Evolutionary conservation across 2,329 filamentous ascomycete genomes (phyloP).

Genomic region (Xylariales sp.): DNA sequence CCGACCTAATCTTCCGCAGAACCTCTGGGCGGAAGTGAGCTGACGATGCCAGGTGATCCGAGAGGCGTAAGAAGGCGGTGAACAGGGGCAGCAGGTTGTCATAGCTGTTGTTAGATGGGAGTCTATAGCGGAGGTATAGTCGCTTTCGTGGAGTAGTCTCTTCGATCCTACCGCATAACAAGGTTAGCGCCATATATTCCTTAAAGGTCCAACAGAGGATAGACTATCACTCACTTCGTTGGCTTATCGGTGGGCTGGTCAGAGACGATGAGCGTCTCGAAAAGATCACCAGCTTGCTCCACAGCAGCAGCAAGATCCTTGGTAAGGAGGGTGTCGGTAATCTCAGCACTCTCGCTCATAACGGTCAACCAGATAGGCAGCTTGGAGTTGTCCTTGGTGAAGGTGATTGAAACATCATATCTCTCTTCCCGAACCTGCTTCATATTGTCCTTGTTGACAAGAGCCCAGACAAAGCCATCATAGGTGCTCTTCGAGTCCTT

Average conservation of each 20-base stretch:
- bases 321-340: constrained; percentile 82
- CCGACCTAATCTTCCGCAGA: constrained; percentile 72
- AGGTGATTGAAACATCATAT: constrained; percentile 89
- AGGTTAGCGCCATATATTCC: constrained; percentile 3
- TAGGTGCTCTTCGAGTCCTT: constrained; percentile 64
- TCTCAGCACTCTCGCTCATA: constrained; percentile 95
- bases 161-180: constrained; percentile 63
- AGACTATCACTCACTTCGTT: constrained; percentile 59
- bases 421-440: constrained; percentile 83
- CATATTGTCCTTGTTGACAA: constrained; percentile 96
- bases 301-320: constrained; percentile 81
- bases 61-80: constrained; percentile 75
- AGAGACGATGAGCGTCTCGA: constrained; percentile 83
- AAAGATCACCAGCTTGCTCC: constrained; percentile 69
- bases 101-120: constrained; percentile 61
- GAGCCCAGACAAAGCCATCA: constrained; percentile 89
- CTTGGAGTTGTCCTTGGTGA: constrained; percentile 88
- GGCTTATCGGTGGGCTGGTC: constrained; percentile 90
- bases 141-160: constrained; percentile 85
- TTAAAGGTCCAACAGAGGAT: not conserved
- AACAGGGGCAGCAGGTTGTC: constrained; percentile 68
- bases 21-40: constrained; percentile 91
- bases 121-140: constrained; percentile 70
- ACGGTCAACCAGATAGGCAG: constrained; percentile 85
- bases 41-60: constrained; percentile 69